Conservation (phyloP, 805 yeast species). For the Maudiozyma pseudohumilis region DNA sequence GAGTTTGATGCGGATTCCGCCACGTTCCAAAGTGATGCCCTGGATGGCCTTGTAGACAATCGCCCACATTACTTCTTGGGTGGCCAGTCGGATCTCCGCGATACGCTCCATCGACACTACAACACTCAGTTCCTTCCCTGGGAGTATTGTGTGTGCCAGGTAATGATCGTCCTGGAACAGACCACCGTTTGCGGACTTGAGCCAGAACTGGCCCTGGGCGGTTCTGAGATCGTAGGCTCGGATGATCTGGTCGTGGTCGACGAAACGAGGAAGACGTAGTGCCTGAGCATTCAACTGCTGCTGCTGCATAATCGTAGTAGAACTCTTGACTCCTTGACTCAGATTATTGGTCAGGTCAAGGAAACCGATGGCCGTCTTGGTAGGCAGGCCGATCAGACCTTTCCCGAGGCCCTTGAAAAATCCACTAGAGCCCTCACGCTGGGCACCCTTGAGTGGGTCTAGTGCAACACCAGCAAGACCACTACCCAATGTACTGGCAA, state of each 20-base stretch:
- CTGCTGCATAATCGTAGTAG: slow-evolving; percentile 81
- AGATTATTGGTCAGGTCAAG: slow-evolving; percentile 88
- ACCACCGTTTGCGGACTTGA: slow-evolving; percentile 78
- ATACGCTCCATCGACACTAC: slow-evolving; percentile 66
- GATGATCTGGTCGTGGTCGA: slow-evolving; percentile 62
- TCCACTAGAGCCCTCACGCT: slow-evolving; percentile 82
- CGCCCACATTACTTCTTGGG: slow-evolving; percentile 60
- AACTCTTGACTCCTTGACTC: slow-evolving; percentile 86
- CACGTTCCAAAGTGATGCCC: slow-evolving; percentile 63
- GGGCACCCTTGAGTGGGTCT: slow-evolving; percentile 86
- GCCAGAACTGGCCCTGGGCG: slow-evolving; percentile 91
- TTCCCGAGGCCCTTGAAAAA: slow-evolving; percentile 89
- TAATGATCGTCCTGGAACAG: slow-evolving; percentile 60
- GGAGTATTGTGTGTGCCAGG: slow-evolving; percentile 73
- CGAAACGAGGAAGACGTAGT: slow-evolving; percentile 72
- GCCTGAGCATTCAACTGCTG: slow-evolving; percentile 65
- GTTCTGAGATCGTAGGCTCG: slow-evolving; percentile 69
- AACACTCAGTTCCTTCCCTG: slow-evolving; percentile 71
- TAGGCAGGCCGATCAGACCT: slow-evolving; percentile 92
- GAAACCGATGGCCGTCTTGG: slow-evolving; percentile 91
- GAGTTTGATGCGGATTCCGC: slow-evolving; percentile 65
- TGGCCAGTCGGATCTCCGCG: slow-evolving; percentile 53
- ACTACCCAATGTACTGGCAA: slow-evolving; percentile 75
- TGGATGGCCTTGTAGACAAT: slow-evolving; percentile 54
- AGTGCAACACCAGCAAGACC: slow-evolving; percentile 86